phyloP scores from a whole-genome alignment of 371 early-diverging fungal species.

The Lichtheimia corymbifera region DNA sequence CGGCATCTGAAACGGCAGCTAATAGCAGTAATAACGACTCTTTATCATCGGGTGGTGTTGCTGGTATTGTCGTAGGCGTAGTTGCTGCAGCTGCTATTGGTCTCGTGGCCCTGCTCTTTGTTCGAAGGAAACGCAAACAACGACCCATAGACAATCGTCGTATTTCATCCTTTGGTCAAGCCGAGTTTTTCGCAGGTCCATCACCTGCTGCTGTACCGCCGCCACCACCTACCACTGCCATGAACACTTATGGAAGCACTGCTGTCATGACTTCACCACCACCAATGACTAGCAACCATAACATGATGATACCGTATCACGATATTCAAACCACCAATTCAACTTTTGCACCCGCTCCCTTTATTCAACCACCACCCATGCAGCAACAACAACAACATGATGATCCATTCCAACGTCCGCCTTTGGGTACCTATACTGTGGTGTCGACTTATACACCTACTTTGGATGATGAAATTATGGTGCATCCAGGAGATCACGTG shows the following conservation, averaged over 20 bases:
- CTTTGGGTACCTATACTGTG: conserved; percentile 41
- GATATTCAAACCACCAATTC: background rate
- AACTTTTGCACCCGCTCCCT: background rate
- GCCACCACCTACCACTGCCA: background rate
- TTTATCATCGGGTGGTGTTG: conserved; percentile 6
- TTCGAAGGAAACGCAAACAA: conserved; percentile 2
- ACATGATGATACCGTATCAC: too few species aligned
- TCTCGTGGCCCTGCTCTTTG: conserved; percentile 3
- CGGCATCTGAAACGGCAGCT: background rate
- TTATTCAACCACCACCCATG: conserved; percentile 1
- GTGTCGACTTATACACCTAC: conserved; percentile 39
- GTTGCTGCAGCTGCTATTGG: conserved; percentile 4
- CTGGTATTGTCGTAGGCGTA: conserved; percentile 10
- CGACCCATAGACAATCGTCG: background rate
- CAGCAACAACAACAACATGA: conserved; percentile 1
- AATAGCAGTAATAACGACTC: background rate
- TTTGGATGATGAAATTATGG: conserved; percentile 21
- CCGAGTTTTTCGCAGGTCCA: conserved; percentile 9
- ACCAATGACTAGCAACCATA: background rate
- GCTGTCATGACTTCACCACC: background rate
- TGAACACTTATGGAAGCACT: conserved; percentile 4
- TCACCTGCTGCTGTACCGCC: background rate
- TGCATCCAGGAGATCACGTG: conserved; percentile 20
- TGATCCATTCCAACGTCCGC: conserved; percentile 14
- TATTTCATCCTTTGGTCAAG: conserved; percentile 12